Conservation (phyloP, 371 early-diverging fungal species). For the Lichtheimia corymbifera region DNA sequence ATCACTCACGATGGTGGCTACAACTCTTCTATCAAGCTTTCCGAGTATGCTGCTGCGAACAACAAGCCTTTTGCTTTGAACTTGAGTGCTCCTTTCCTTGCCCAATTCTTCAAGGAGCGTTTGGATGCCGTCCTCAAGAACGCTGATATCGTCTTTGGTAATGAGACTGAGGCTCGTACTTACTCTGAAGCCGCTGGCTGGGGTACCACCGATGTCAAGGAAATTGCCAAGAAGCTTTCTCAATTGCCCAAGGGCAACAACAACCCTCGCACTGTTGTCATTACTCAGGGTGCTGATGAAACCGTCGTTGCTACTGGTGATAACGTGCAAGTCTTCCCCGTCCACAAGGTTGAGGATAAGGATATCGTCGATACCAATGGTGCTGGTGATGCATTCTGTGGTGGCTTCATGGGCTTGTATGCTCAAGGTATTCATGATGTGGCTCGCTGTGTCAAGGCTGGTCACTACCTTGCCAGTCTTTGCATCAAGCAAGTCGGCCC, state of each 20-base stretch:
- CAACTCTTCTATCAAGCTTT: slow-evolving; percentile 74
- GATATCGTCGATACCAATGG: slow-evolving; percentile 97
- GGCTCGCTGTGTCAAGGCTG: slow-evolving; percentile 74
- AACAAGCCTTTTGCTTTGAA: slow-evolving; percentile 82
- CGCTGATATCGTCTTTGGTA: slow-evolving; percentile 91
- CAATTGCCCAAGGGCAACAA: slow-evolving; percentile 79
- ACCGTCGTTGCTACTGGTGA: slow-evolving; percentile 76
- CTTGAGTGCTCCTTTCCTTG: slow-evolving; percentile 94
- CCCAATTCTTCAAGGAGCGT: slow-evolving; percentile 88
- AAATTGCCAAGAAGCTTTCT: slow-evolving; percentile 80
- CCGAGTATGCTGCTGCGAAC: slow-evolving; percentile 83
- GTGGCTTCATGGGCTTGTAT: slow-evolving; percentile 87
- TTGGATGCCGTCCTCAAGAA: slow-evolving; percentile 80
- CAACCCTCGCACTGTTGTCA: slow-evolving; percentile 85
- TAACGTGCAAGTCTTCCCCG: slow-evolving; percentile 64
- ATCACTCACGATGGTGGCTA: slow-evolving; percentile 77
- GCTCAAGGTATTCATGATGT: slow-evolving; percentile 71
- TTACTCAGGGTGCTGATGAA: slow-evolving; percentile 87
- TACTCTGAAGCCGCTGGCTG: slow-evolving; percentile 74
- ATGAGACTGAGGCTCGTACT: slow-evolving; percentile 92
- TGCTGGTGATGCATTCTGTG: slow-evolving; percentile 96
- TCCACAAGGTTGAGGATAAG: slow-evolving; percentile 61
- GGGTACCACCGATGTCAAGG: slow-evolving; percentile 70
- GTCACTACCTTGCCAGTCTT: slow-evolving; percentile 88
- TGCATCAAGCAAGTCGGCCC: slow-evolving; percentile 91